Percentiles rank a stretch among this genome's conserved stretches.
Evolutionary conservation across 805 yeast genomes (phyloP).

Genomic region (Kluyveromyces aestuarii): DNA sequence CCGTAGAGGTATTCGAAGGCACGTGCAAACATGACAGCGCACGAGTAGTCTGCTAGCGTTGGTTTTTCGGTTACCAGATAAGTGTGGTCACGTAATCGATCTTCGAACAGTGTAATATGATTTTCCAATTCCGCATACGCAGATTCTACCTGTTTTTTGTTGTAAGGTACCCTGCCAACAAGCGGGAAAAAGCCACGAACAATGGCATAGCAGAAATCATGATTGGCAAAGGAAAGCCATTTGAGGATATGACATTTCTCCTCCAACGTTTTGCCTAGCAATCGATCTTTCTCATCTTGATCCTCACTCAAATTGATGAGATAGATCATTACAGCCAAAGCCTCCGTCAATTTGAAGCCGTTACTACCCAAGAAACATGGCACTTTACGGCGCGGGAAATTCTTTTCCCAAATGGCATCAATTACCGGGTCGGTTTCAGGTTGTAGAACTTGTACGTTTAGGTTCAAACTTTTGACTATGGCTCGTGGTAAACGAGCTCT

Average conservation of each 20-base stretch:
- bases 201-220: slow-evolving; percentile 46
- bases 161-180: slow-evolving; percentile 60
- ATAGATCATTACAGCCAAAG: slow-evolving; percentile 54
- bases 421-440: slow-evolving; percentile 17
- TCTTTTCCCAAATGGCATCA: slow-evolving; percentile 34
- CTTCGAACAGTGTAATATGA: slow-evolving; percentile 41
- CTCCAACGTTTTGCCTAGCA: slow-evolving; percentile 41
- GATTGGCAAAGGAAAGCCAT: slow-evolving; percentile 72
- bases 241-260: slow-evolving; percentile 38
- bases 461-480: slow-evolving; percentile 46
- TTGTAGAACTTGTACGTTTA: slow-evolving; percentile 46
- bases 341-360: slow-evolving; percentile 66
- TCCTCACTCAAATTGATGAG: slow-evolving; percentile 29
- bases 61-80: slow-evolving; percentile 63
- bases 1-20: slow-evolving; percentile 56
- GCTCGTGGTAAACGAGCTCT: slow-evolving; percentile 38
- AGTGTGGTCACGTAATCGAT: slow-evolving; percentile 49
- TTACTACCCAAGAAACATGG: slow-evolving; percentile 67
- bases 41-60: slow-evolving; percentile 56
- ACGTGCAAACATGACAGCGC: slow-evolving; percentile 41
- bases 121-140: slow-evolving; percentile 32
- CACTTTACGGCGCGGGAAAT: slow-evolving; percentile 56
- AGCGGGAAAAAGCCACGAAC: slow-evolving; percentile 50
- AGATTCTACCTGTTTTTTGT: slow-evolving; percentile 57
- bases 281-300: slow-evolving; percentile 30